Evolutionary conservation across 1,284 basidiomycete species (phyloP), one percentile per base, ranked within the genome.

Genomic region (Tylopilus sp.): DNA sequence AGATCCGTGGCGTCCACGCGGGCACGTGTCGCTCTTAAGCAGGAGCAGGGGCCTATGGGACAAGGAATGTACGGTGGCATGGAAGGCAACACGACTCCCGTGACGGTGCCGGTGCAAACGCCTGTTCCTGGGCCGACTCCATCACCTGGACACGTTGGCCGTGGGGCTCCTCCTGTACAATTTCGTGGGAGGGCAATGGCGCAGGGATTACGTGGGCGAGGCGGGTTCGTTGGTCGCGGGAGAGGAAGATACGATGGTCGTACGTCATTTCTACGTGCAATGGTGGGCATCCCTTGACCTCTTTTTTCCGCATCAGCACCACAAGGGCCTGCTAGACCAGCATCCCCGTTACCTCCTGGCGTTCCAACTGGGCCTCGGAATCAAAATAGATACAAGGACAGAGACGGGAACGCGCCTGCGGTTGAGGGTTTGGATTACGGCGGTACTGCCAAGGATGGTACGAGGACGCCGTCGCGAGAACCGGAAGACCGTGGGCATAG

Each of bases 341-440:
- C 86, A 4, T 89, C 88, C 0, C 88, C 87, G 23, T 74, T 90
- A 1, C 89, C 89, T 4, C 86, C 89, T 15, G 82, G 82, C 55
- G 88, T 92, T 19, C 89, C 89, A 0, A 92, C 89, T 0, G 89
- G 89, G 2, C 89, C 89, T 10, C 76, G 89, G 38, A 91, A 89
- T 64, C 84, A 87, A 63, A 89, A 89, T 64, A 89, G 89, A 64
- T 91, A 92, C 71, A 91, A 90, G 69, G 89, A 92, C 65, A 78
- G 89, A 31, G 86, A 89, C 60, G 81, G 79, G 12, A 88, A 86
- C 59, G 84, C 84, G 2, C 82, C 84, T 50, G 85, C 86, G 34
- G 84, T 87, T 8, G 87, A 90, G 58, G 88, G 88, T n/a, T 68
- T 92, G 60, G 89, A 92, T 62, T 92, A 91, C 57, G 87, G 87